Conservation (phyloP, 2,329 filamentous ascomycete genomes). For the Elsinoe necatrix region DNA sequence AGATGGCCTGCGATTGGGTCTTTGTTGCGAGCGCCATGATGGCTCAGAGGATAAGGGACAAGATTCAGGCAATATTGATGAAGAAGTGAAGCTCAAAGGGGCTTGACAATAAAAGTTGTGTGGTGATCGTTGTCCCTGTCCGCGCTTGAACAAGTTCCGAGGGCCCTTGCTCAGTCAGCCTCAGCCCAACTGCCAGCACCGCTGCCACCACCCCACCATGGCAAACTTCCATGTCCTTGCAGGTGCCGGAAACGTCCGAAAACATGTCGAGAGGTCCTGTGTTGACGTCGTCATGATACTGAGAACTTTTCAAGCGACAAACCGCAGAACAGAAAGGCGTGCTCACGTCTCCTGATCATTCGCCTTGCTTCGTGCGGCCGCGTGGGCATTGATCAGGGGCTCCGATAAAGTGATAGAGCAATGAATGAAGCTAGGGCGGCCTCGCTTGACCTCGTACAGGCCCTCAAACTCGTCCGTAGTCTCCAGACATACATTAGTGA, state of each 20-base stretch:
- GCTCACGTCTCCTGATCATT: too few relatives aligned
- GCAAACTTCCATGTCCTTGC: not conserved
- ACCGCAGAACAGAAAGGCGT: too few relatives aligned
- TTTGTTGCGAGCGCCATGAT: conserved; percentile 66
- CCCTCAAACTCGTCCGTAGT: not conserved
- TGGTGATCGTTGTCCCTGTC: not conserved
- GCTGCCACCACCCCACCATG: not conserved
- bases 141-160: not conserved
- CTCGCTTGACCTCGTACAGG: not conserved
- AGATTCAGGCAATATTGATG: not conserved
- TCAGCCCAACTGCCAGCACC: not conserved
- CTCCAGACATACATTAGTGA: not conserved
- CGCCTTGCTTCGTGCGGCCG: too few relatives aligned
- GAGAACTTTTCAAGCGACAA: too few relatives aligned
- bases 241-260: not conserved
- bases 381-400: too few relatives aligned
- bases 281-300: too few relatives aligned
- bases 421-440: not conserved
- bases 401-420: not conserved
- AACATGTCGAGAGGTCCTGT: too few relatives aligned
- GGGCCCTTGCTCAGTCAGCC: conserved; percentile 5
- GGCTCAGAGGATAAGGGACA: not conserved
- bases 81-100: conserved; percentile 44
- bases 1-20: conserved; percentile 91
- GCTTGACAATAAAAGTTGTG: conserved; percentile 8